Evolutionary conservation across 225 moss, liverwort and hornwort species (phyloP), one percentile per base, ranked within the genome.

Genomic region (Neckera pumila): DNA sequence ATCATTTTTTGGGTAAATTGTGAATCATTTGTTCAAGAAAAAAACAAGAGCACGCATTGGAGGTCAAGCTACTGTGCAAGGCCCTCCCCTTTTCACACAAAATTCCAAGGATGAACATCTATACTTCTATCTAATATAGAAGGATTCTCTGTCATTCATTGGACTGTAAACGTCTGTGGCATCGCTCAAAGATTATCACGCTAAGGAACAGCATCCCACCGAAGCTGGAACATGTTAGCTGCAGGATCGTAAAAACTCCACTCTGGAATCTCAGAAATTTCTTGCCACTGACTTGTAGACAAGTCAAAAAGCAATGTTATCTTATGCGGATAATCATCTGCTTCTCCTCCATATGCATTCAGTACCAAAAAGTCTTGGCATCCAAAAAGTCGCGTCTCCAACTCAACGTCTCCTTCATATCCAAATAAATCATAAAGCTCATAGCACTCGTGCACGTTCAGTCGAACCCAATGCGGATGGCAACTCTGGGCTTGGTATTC

Each of bases 381-480:
- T 79, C 79, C 58, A 17, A 26, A 59, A 40, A 59, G 18, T 27
- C 7, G 17, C 18, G 12, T 38, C 36, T n/a, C n/a, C 56, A 36
- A 10, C 57, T 6, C 4, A 7, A 15, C 16, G 0, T 1, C 1
- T 16, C 57, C n/a, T n/a, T 5, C 0, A 5, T 5, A 8, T 57
- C 36, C 56, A 38, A 1, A 38, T 57, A n/a, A 16, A 11, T 8
- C 26, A 38, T 25, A 25, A 8, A 78, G 25, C 25, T 56, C 3
- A n/a, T 0, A 34, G 56, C 78, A 79, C n/a, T n/a, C 1, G 11
- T 79, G n/a, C 6, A 25, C 38, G 10, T 38, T 79, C 38, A n/a
- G 6, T 79, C 1, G 23, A 57, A 79, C 57, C 57, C 57, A 57
- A 57, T 79, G 79, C 10, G 57, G 57, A 38, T 26, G 38, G 79